Evolutionary conservation across 2,329 filamentous ascomycete species (phyloP).

Genomic region (Malbranchea cinnamomea): DNA sequence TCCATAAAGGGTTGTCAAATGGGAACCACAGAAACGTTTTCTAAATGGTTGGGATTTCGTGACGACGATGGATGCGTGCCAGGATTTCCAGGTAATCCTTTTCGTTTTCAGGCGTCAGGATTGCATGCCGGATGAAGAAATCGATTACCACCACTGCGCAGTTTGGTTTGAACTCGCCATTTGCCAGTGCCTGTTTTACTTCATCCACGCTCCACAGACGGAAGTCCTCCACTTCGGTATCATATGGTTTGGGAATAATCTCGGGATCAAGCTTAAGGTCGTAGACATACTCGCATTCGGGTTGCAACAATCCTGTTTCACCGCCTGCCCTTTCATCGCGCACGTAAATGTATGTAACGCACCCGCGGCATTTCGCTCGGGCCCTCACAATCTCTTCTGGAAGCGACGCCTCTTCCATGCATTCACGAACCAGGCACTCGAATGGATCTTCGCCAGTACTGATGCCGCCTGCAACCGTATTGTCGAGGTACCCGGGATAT

Average conservation of each 20-base stretch:
- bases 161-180: slow-evolving; percentile 81
- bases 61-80: slow-evolving; percentile 56
- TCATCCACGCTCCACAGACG: slow-evolving; percentile 63
- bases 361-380: slow-evolving; percentile 46
- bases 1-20: slow-evolving; percentile 2
- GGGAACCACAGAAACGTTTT: slow-evolving; percentile 1
- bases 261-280: slow-evolving; percentile 62
- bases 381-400: slow-evolving; percentile 52
- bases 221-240: slow-evolving; percentile 82
- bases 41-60: slow-evolving; percentile 56
- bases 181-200: slow-evolving; percentile 52
- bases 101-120: slow-evolving; percentile 68
- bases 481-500: slow-evolving; percentile 85
- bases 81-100: slow-evolving; percentile 62
- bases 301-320: slow-evolving; percentile 69
- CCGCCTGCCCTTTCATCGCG: slow-evolving; percentile 62
- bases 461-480: slow-evolving; percentile 79
- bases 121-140: slow-evolving; percentile 75
- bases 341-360: slow-evolving; percentile 73
- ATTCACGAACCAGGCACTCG: slow-evolving; percentile 72
- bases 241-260: slow-evolving; percentile 58
- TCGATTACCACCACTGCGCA: slow-evolving; percentile 73
- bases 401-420: slow-evolving; percentile 75
- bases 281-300: slow-evolving; percentile 84
- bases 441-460: slow-evolving; percentile 66